These are phyloP conservation scores for Salvia miltiorrhiza DNA, from an alignment of 257 asterid species.

Conservation along the genomic window DNA sequence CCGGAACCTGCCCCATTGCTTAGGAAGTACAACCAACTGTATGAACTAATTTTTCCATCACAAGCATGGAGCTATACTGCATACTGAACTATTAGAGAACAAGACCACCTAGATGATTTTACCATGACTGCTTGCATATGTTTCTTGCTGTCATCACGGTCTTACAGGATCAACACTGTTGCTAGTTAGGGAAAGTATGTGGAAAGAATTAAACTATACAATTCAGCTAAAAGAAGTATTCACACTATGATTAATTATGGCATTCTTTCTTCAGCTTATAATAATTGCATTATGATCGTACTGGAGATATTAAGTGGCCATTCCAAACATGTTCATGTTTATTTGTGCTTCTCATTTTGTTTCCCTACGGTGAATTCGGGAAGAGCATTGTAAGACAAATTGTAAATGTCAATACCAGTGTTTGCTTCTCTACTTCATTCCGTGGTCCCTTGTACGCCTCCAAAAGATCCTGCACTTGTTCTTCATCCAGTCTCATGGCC, in stretches of 20 bases:
- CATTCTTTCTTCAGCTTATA: constrained; percentile 6
- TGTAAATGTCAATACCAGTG: constrained; percentile 46
- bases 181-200: background rate
- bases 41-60: background rate
- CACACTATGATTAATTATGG: background rate
- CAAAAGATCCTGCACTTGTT: constrained; percentile 50
- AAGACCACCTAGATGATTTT: background rate
- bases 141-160: background rate
- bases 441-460: constrained; percentile 74
- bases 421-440: constrained; percentile 79
- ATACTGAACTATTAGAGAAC: background rate
- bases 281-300: background rate
- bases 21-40: background rate
- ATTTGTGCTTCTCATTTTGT: too few relatives aligned
- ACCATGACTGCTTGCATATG: background rate
- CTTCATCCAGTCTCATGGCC: constrained; percentile 71
- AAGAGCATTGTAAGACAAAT: background rate
- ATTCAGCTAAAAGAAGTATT: background rate
- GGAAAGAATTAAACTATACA: background rate
- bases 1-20: background rate
- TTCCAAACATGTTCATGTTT: too few relatives aligned
- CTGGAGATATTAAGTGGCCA: too few relatives aligned
- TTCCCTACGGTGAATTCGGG: constrained; percentile 10
- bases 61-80: constrained; percentile 12
- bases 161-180: background rate